A percentile compares a stretch with the other conserved stretches of the same genome.
phyloP scores from a whole-genome alignment of 495 filamentous ascomycete species.

The Penicillium coprophilum region DNA sequence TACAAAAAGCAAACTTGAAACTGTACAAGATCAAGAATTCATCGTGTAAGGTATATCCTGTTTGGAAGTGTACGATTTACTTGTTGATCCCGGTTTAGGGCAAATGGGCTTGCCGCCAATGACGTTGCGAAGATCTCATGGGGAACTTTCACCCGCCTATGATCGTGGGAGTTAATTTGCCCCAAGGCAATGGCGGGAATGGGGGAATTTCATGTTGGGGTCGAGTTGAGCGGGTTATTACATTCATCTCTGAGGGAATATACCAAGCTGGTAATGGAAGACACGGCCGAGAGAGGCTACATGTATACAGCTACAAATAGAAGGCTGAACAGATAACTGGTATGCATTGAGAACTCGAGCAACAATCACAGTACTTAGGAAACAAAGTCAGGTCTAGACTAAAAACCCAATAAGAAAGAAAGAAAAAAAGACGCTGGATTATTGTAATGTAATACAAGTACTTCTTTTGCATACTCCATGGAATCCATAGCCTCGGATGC shows the following conservation, averaged over 20 bases:
- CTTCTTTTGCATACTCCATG: slow-evolving; percentile 35
- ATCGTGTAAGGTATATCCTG: neutral
- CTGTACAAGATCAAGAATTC: slow-evolving; percentile 12
- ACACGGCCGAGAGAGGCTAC: neutral
- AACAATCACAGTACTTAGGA: slow-evolving; percentile 19
- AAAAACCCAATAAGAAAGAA: slow-evolving; percentile 16
- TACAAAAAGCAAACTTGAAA: neutral
- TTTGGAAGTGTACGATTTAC: neutral
- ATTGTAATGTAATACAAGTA: slow-evolving; percentile 37
- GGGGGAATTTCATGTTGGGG: neutral
- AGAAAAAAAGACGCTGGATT: slow-evolving; percentile 31
- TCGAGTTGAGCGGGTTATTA: neutral
- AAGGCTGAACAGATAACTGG: neutral
- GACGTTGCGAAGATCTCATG: slow-evolving; percentile 15
- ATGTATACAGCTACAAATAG: too few species aligned
- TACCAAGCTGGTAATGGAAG: neutral
- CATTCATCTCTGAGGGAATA: neutral
- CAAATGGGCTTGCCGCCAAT: slow-evolving; percentile 4
- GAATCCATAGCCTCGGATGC: slow-evolving; percentile 34
- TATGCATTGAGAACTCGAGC: slow-evolving; percentile 15
- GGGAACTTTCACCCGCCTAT: slow-evolving; percentile 14
- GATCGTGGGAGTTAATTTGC: neutral
- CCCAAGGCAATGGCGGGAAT: neutral
- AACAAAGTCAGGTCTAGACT: slow-evolving; percentile 16
- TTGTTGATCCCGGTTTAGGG: neutral